Evolutionary conservation across 148 eudicot genomes (phyloP), one percentile per base, ranked within the genome.

Genomic region (Linanthus parryae): DNA sequence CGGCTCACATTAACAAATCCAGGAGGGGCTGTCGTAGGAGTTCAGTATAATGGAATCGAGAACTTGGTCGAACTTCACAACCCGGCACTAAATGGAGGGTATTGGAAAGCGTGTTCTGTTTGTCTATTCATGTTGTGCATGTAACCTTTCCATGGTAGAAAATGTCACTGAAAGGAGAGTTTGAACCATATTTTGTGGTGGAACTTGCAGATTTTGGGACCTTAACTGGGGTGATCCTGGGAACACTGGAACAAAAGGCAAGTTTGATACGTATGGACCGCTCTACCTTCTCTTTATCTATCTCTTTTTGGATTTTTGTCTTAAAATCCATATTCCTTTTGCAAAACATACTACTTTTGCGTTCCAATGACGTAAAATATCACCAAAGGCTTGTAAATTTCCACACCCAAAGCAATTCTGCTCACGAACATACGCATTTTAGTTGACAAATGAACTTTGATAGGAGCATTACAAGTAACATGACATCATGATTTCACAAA

Each of bases 221-320:
- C 58, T 84, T 39, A 88, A 84, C 13, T 92, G 98, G 96, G 66
- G 65, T 11, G 76, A 74, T 54, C 28, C 57, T n/a, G 94, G 96
- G 68, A 67, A 68, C 65, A 44, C 60, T 7, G 66, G 80, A 49
- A 87, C 83, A 48, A 77, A 80, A 52, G 96, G 96, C 13, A 71
- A 67, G 52, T 67, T 87, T 15, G 98, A 92, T 51, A 73, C 53
- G 98, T 84, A 84, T 8, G 37, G 0, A 11, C 12, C 60, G 13
- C 28, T 5, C 49, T 20, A 5, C 37, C 1, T 11, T 7, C 44
- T 21, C 30, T 20, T 21, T 10, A 18, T 5, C 19, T 48, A 14
- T 39, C 22, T 47, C 7, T 44, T 8, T 18, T 26, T 47, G 10
- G n/a, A 15, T 47, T 9, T 16, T 2, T 49, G 1, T 2, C 9